Percentiles rank a stretch among this genome's conserved stretches.
phyloP scores from a whole-genome alignment of 163 green algal genomes.

The Coccomyxa subellipsoidea region DNA sequence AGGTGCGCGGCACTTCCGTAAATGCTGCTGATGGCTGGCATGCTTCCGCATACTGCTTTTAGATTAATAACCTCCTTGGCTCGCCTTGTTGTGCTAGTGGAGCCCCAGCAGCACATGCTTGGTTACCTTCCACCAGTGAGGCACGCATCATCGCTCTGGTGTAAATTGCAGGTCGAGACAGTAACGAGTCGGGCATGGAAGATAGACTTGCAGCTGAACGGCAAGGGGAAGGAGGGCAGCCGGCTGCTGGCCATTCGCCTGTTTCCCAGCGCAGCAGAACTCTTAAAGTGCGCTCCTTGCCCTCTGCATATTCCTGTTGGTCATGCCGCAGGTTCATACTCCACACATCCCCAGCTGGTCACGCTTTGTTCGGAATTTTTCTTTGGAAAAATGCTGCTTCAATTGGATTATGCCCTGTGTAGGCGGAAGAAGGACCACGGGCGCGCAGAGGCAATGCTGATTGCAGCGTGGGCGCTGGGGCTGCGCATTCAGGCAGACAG shows the following conservation, averaged over 20 bases:
- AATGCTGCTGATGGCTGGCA: too few relatives aligned
- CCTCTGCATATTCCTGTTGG: background rate
- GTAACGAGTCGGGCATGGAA: slow-evolving; percentile 61
- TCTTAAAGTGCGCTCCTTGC: slow-evolving; percentile 19
- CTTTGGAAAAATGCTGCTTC: background rate
- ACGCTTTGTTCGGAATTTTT: too few relatives aligned
- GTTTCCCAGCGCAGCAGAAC: slow-evolving; percentile 28
- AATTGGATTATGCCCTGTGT: background rate
- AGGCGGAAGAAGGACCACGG: slow-evolving; percentile 86
- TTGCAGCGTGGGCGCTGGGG: slow-evolving; percentile 64
- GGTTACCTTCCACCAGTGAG: background rate
- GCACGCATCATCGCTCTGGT: background rate
- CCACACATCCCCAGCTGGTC: too few relatives aligned
- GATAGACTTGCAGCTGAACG: slow-evolving; percentile 50
- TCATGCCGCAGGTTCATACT: background rate
- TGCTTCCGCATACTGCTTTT: too few relatives aligned
- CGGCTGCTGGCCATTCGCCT: slow-evolving; percentile 51
- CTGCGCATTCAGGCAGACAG: slow-evolving; percentile 1
- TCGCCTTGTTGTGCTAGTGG: background rate
- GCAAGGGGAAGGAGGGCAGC: slow-evolving; percentile 60
- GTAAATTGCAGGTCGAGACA: slow-evolving; percentile 21
- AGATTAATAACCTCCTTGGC: too few relatives aligned
- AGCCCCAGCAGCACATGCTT: background rate
- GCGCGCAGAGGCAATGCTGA: slow-evolving; percentile 77
- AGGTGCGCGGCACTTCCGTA: background rate